phyloP scores from a whole-genome alignment of 2,329 filamentous ascomycete species.

The Diaporthe vexans region DNA sequence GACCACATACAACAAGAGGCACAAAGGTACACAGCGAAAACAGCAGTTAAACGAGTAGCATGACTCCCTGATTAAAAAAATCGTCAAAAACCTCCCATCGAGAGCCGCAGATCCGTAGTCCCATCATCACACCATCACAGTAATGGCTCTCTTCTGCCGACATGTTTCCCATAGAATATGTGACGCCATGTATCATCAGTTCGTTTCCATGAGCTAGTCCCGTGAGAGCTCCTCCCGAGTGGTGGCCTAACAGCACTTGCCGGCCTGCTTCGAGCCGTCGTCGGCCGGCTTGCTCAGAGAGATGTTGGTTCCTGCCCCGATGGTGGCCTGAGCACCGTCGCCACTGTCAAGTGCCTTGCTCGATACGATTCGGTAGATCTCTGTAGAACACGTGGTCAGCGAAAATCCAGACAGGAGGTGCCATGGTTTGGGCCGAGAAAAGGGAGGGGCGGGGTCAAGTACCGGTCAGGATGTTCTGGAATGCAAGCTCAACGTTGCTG shows the following conservation, averaged over 20 bases:
- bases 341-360: slow-evolving; percentile 96
- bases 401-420: slow-evolving; percentile 18
- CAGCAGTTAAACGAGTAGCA: slow-evolving; percentile 43
- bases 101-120: slow-evolving; percentile 41
- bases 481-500: slow-evolving; percentile 98
- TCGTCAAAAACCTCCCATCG: slow-evolving; percentile 41
- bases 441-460: slow-evolving; percentile 52
- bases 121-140: slow-evolving; percentile 39
- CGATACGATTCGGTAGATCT: slow-evolving; percentile 99
- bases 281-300: slow-evolving; percentile 89
- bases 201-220: slow-evolving; percentile 49
- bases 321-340: slow-evolving; percentile 83
- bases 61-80: slow-evolving; percentile 44
- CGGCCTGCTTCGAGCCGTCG: slow-evolving; percentile 79
- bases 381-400: slow-evolving; percentile 60
- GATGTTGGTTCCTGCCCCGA: slow-evolving; percentile 85
- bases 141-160: slow-evolving; percentile 42
- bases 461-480: slow-evolving; percentile 99
- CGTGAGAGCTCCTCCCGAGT: slow-evolving; percentile 36
- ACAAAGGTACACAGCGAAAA: slow-evolving; percentile 39
- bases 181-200: slow-evolving; percentile 51
- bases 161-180: slow-evolving; percentile 49
- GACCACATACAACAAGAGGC: slow-evolving; percentile 20
- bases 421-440: neutral
- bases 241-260: slow-evolving; percentile 81